Evolutionary conservation across 164 flowering plant genomes (phyloP), one percentile per base, ranked within the genome.

Genomic region (Stephania japonica): DNA sequence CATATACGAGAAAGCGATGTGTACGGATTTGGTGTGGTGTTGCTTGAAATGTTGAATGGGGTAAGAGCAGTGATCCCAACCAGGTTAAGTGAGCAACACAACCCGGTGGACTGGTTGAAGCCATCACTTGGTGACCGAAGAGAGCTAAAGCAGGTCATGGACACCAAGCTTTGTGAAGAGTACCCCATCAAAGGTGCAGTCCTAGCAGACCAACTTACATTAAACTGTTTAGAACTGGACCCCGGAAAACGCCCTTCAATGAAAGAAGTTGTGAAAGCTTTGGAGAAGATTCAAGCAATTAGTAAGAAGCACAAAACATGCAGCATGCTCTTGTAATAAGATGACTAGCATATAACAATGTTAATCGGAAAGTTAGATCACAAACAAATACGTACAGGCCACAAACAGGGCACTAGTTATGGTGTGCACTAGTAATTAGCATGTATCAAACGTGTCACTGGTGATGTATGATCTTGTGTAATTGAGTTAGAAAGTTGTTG

Each of bases 1-100:
- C 98, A 93, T 84, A 77, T 91, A 93, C 53, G 86, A 91, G 42
- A 93, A 90, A 83, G 97, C 10, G 98, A 93, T 64, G 93, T 91
- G 3, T 93, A 91, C 68, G 93, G 92, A 7, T 93, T 91, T 76
- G 98, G 98, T 0, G 97, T 93, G 21, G 93, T 93, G 3, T 72
- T 93, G 72, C 84, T 90, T 2, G 98, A 93, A 82, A 85, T 91
- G 71, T 73, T 93, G 14, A 86, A 93, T 0, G 95, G 95, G 14
- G 72, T 84, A 70, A 84, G 92, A 24, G 95, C 94, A 43, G 80
- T 87, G 1, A 97, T 91, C 75, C 65, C 81, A 21, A 86, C 80
- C 68, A 91, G 97, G n/a, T 95, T 95, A 1, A 71, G 71, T 47
- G 85, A 85, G 72, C 85, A 84, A 73, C 87, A 85, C 13, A 86